These are phyloP conservation scores for Colletotrichum sp. DNA, from an alignment of 2,329 filamentous ascomycete genomes.

Conservation along the genomic window DNA sequence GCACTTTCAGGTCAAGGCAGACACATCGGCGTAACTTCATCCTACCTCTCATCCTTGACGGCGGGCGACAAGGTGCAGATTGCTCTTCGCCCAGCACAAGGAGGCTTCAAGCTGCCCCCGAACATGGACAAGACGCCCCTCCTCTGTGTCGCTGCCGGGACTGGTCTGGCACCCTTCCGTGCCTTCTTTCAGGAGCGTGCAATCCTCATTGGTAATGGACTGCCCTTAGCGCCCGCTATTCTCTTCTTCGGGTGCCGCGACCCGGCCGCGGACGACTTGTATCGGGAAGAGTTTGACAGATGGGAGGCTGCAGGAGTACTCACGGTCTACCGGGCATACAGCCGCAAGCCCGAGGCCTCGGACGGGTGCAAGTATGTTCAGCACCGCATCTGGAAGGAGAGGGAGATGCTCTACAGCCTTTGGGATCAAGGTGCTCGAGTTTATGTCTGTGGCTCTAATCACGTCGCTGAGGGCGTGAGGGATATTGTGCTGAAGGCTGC, in stretches of 20 bases:
- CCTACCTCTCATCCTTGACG: slow-evolving; percentile 59
- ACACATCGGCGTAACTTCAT: slow-evolving; percentile 65
- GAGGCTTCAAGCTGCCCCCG: slow-evolving; percentile 86
- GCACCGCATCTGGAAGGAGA: slow-evolving; percentile 43
- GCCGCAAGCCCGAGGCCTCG: slow-evolving; percentile 43
- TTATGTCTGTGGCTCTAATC: slow-evolving; percentile 65
- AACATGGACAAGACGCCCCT: slow-evolving; percentile 84
- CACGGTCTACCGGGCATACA: slow-evolving; percentile 63
- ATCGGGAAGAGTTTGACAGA: slow-evolving; percentile 43
- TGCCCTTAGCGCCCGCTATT: slow-evolving; percentile 37
- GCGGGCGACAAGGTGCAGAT: slow-evolving; percentile 52
- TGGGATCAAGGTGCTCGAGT: slow-evolving; percentile 51
- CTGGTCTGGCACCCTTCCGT: slow-evolving; percentile 95
- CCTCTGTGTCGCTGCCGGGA: slow-evolving; percentile 88
- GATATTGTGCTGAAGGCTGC: slow-evolving; percentile 27
- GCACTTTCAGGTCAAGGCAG: slow-evolving; percentile 53
- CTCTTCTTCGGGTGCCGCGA: slow-evolving; percentile 57
- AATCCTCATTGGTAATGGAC: slow-evolving; percentile 55
- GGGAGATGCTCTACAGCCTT: slow-evolving; percentile 32
- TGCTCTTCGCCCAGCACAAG: slow-evolving; percentile 46
- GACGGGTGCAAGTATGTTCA: slow-evolving; percentile 56
- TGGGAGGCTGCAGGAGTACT: slow-evolving; percentile 58
- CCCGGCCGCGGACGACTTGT: slow-evolving; percentile 48
- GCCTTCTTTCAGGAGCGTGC: slow-evolving; percentile 98
- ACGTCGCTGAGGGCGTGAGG: slow-evolving; percentile 46